Evolutionary conservation across 2,329 filamentous ascomycete species (phyloP), one percentile per base, ranked within the genome.

Genomic region (Exophiala bonariae): DNA sequence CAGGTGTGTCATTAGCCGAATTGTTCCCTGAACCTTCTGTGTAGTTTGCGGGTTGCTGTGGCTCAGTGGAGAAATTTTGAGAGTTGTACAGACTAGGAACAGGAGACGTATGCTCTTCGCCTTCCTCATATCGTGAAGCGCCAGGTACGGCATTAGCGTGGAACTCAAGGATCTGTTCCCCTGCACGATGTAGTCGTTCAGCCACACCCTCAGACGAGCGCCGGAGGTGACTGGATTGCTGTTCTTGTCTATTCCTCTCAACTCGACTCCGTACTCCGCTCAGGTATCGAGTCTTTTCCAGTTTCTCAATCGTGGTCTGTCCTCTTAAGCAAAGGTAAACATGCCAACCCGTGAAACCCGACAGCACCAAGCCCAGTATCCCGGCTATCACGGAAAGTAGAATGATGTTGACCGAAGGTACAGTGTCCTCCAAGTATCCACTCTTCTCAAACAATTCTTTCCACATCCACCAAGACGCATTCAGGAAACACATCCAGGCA

Each of bases 241-340:
- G 76, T 37, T 79, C 75, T 52, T 73, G 69, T 57, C 82, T 79
- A 45, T 84, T 79, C 53, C 80, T 74, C 62, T 87, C 83, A 63
- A 92, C 79, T 39, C 80, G 80, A 63, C 82, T 83, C 47, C 86
- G 80, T 50, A 96, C 66, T 0, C 89, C 89, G 8, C 87, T 89
- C 6, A 96, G 79, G 68, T 99, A 99, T 45, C 93, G 81, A 2
- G 92, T 97, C 75, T 93, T 96, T 69, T 99, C 93, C 50, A 99
- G 74, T 61, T 87, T 95, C 67, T 99, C 93, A 49, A 99, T 96
- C 3, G 93, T 99, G 1, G 93, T 99, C 68, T 95, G 84, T 3
- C 89, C 89, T 19, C 80, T 79, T 44, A 80, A 72, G 1, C 89
- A 88, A 1, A 99, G 78, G 65, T 87, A 82, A 46, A 97, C 78